A percentile compares a stretch with the other conserved stretches of the same genome.
These are phyloP conservation scores for Phaffia australis DNA, from an alignment of 768 basidiomycete species.

Conservation along the genomic window DNA sequence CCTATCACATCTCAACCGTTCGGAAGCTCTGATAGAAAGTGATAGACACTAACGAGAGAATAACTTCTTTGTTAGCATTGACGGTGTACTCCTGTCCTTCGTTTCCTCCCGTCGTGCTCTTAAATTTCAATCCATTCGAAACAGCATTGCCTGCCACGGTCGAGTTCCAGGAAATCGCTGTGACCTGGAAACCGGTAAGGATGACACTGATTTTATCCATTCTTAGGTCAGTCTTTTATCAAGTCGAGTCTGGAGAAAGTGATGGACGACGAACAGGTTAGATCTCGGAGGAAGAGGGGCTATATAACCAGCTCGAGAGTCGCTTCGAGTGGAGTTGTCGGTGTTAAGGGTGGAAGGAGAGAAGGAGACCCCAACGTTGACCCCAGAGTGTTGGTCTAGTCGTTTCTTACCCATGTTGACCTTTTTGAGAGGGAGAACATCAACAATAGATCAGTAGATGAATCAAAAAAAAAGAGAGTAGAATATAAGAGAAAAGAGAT, in stretches of 20 bases:
- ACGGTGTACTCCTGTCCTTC: constrained; percentile 40
- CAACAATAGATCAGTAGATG: not conserved
- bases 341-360: constrained; percentile 54
- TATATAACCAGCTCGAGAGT: constrained; percentile 56
- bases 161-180: constrained; percentile 41
- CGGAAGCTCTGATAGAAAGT: not conserved
- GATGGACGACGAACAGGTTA: constrained; percentile 42
- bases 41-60: constrained; percentile 37
- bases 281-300: constrained; percentile 53
- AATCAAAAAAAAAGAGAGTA: constrained; percentile 32
- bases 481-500: constrained; percentile 6
- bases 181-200: constrained; percentile 52
- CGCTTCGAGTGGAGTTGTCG: constrained; percentile 53
- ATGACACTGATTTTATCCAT: constrained; percentile 40
- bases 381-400: constrained; percentile 18
- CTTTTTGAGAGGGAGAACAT: not conserved
- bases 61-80: constrained; percentile 53
- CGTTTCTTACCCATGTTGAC: no score
- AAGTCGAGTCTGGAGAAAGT: not conserved
- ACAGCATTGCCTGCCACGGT: constrained; percentile 38
- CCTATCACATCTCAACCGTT: no score
- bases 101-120: constrained; percentile 33
- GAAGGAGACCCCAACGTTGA: constrained; percentile 39
- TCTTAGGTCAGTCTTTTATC: no score
- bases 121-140: constrained; percentile 47